These are phyloP conservation scores for Larix sibirica DNA, from an alignment of 83 land plant genomes.

Conservation along the genomic window DNA sequence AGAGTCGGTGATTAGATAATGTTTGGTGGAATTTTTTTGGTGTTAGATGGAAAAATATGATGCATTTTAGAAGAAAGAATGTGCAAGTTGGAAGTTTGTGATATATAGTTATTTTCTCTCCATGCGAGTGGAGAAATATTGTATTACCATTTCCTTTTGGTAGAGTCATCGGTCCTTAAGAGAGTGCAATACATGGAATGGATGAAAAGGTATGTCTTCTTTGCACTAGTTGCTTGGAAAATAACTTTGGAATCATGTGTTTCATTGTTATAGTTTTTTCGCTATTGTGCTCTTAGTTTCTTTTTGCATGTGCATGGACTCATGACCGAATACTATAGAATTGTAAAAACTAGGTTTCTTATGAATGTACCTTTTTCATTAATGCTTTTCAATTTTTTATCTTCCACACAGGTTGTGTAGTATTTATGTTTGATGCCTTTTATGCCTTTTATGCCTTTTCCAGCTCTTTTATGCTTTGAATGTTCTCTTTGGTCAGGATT, in stretches of 20 bases:
- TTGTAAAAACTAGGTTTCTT: no score
- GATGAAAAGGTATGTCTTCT: conserved; percentile 59
- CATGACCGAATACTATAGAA: no score
- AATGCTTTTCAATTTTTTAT: no score
- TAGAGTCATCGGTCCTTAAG: conserved; percentile 75
- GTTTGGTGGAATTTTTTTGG: not conserved
- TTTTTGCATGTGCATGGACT: no score
- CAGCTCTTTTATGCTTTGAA: no score
- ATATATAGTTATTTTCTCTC: not conserved
- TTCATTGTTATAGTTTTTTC: not conserved
- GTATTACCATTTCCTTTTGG: conserved; percentile 92
- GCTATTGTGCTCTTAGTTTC: not conserved
- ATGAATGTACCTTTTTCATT: not conserved
- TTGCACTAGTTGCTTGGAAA: not conserved
- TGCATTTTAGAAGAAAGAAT: not conserved
- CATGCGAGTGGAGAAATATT: conserved; percentile 70
- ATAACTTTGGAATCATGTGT: not conserved
- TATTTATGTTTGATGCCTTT: no score
- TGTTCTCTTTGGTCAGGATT: no score
- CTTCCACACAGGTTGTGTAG: no score
- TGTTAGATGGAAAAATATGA: not conserved
- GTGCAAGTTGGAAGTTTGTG: no score
- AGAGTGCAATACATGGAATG: conserved; percentile 64
- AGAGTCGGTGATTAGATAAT: not conserved
- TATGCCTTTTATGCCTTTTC: no score